Evolutionary conservation across 176 grass and related monocot genomes (phyloP).

Genomic region (Zoysia pacifica): DNA sequence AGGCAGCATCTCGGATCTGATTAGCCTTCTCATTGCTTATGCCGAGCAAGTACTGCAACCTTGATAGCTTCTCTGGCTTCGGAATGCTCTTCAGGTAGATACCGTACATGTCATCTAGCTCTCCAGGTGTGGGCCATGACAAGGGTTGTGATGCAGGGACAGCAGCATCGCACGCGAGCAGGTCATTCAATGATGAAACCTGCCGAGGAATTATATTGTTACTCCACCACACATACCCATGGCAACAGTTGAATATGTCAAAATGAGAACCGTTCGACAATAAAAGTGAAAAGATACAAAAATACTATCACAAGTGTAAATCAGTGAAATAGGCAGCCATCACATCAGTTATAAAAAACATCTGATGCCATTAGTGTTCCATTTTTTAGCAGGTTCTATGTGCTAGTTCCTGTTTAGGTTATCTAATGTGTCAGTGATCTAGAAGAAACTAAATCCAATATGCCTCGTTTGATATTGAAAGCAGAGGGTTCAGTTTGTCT

Average conservation of each 20-base stretch:
- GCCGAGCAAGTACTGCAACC: conserved; percentile 71
- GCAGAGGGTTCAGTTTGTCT: no score
- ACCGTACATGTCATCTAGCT: conserved; percentile 77
- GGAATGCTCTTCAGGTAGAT: conserved; percentile 91
- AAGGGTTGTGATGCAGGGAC: conserved; percentile 62
- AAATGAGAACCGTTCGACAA: neutral
- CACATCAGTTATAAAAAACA: neutral
- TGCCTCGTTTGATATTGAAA: no score
- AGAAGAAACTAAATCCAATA: no score
- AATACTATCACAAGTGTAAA: no score
- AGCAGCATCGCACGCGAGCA: conserved; percentile 77
- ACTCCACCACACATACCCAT: neutral
- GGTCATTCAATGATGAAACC: conserved; percentile 82
- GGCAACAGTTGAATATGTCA: neutral
- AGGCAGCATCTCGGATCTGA: conserved; percentile 59
- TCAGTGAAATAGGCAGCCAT: no score
- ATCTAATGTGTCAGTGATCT: neutral
- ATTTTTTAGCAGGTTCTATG: neutral
- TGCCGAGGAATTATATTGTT: conserved; percentile 30
- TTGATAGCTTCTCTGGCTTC: conserved; percentile 69
- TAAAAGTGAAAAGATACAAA: no score
- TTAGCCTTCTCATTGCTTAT: conserved; percentile 69
- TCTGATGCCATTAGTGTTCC: neutral
- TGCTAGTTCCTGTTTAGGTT: neutral
- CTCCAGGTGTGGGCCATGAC: conserved; percentile 67